These are phyloP conservation scores for Solanum bulbocastanum DNA, from an alignment of 257 asterid genomes.

Conservation along the genomic window DNA sequence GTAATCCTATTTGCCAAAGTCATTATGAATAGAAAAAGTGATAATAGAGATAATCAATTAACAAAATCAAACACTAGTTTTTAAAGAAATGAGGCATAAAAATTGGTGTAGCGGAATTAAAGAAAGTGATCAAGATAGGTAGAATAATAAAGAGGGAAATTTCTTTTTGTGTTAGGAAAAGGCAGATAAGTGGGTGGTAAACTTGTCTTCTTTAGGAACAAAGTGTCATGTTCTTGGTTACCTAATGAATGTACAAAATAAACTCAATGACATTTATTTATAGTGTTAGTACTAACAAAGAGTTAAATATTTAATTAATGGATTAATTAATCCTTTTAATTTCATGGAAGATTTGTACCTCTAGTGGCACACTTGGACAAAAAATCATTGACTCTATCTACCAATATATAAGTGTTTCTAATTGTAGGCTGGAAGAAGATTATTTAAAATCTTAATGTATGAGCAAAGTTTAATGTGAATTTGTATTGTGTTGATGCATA, in stretches of 20 bases:
- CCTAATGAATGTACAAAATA: conserved; percentile 34
- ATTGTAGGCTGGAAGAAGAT: background rate
- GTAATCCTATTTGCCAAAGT: conserved; percentile 35
- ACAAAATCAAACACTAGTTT: background rate
- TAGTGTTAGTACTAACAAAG: background rate
- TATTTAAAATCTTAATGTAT: background rate
- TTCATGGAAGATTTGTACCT: background rate
- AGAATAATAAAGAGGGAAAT: conserved; percentile 3
- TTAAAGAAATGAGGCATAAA: background rate
- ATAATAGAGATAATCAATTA: background rate
- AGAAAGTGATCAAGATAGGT: background rate
- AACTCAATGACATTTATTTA: conserved; percentile 1
- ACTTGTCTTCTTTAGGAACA: conserved; percentile 14
- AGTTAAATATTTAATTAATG: background rate
- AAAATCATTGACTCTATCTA: background rate
- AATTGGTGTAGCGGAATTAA: background rate
- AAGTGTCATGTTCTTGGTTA: conserved; percentile 41
- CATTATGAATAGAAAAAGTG: conserved; percentile 13
- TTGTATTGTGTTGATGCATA: background rate
- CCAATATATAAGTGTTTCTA: background rate
- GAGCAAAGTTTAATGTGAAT: background rate
- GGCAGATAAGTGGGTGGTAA: conserved; percentile 42
- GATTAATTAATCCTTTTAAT: background rate
- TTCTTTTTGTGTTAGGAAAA: conserved; percentile 34
- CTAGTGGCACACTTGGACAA: background rate